Conservation (phyloP, 192 early-diverging fungal species). For the Entomortierella beljakovae region DNA sequence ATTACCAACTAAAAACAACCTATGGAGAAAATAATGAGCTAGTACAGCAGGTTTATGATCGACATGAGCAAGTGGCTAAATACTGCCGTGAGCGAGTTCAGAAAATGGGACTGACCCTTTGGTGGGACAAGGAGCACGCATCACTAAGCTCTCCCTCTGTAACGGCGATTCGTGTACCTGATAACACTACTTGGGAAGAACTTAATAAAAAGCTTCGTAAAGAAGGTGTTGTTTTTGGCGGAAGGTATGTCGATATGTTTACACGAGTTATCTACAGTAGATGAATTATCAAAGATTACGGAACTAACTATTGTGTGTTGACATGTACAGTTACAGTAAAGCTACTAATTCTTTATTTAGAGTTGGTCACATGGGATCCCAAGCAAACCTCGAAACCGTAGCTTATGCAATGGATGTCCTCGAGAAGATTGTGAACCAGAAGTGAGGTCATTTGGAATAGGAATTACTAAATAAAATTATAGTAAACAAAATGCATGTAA, state of each 20-base stretch:
- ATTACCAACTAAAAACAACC: constrained; percentile 26
- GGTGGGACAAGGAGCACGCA: constrained; percentile 24
- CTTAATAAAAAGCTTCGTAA: constrained; percentile 43
- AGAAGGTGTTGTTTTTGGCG: constrained; percentile 45
- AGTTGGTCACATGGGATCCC: constrained; percentile 50
- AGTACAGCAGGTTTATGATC: constrained; percentile 12
- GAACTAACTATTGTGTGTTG: not conserved
- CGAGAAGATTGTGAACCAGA: constrained; percentile 16
- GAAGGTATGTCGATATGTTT: constrained; percentile 24
- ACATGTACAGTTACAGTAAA: constrained; percentile 35
- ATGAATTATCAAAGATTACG: not conserved
- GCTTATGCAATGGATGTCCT: constrained; percentile 31
- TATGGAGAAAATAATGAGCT: constrained; percentile 21
- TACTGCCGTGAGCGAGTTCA: constrained; percentile 34
- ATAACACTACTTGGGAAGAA: constrained; percentile 42
- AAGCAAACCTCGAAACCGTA: constrained; percentile 32
- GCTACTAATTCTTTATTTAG: constrained; percentile 46
- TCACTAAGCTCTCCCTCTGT: constrained; percentile 37
- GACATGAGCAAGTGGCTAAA: constrained; percentile 28
- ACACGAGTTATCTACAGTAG: not conserved
- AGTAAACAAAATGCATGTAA: too few species aligned
- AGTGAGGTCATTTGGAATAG: too few species aligned
- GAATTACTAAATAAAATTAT: too few species aligned
- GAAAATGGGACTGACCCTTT: constrained; percentile 44
- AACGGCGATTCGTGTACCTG: constrained; percentile 41